Percentiles rank a stretch among this genome's conserved stretches.
Conservation (phyloP, 192 early-diverging fungal species). For the Backusella parvicylindrica region DNA sequence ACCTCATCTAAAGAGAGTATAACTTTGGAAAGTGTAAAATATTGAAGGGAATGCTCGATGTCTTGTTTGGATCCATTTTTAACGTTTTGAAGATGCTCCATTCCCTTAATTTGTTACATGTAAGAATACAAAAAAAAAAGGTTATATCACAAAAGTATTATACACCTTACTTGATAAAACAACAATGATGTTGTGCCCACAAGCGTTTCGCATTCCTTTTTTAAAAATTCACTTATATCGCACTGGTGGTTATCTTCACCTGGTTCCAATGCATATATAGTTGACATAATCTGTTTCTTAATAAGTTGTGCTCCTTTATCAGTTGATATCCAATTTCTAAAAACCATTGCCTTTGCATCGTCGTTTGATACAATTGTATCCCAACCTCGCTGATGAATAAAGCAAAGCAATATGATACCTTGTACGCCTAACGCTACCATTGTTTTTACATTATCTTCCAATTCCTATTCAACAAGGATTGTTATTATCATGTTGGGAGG, state of each 20-base stretch:
- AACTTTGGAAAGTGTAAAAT: neutral
- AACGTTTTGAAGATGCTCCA: neutral
- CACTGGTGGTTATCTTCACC: neutral
- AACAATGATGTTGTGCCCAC: neutral
- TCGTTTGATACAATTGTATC: neutral
- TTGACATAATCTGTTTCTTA: neutral
- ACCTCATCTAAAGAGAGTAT: neutral
- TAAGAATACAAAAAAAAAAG: neutral
- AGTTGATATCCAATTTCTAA: neutral
- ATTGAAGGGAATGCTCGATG: neutral
- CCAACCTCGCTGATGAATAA: neutral
- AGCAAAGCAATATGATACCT: neutral
- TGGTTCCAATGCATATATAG: neutral
- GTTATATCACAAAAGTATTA: neutral
- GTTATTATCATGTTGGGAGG: neutral
- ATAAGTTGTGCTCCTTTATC: neutral
- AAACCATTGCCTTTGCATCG: neutral
- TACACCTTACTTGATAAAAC: neutral
- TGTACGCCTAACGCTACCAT: neutral
- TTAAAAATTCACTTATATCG: neutral
- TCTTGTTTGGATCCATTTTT: neutral
- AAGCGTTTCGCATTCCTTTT: neutral
- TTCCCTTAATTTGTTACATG: neutral
- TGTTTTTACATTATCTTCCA: neutral
- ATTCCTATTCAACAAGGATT: neutral